Percentiles rank a stretch among this genome's conserved stretches.
Conservation (phyloP, 2,329 filamentous ascomycete genomes). For the Hypoxylon sp. region DNA sequence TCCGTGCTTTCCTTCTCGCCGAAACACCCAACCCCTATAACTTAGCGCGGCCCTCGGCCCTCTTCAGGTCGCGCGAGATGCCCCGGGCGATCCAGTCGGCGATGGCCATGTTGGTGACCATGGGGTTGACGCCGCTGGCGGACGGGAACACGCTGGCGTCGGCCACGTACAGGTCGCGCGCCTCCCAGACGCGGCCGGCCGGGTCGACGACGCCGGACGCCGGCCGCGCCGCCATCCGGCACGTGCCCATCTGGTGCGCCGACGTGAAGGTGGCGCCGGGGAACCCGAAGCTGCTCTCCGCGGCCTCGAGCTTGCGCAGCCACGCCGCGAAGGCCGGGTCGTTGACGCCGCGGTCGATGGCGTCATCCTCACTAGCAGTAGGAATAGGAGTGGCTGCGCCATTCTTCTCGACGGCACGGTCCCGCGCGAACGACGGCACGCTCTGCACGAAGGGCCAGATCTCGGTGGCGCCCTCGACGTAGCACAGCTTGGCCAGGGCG, state of each 20-base stretch:
- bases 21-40: conserved; percentile 11
- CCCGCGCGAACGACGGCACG: conserved; percentile 67
- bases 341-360: conserved; percentile 56
- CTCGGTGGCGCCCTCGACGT: conserved; percentile 80
- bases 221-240: conserved; percentile 69
- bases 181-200: conserved; percentile 70
- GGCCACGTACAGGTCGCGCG: conserved; percentile 70
- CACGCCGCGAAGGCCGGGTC: conserved; percentile 69
- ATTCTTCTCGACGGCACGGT: conserved; percentile 6
- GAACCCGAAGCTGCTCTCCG: conserved; percentile 59
- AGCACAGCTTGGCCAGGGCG: conserved; percentile 77
- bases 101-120: conserved; percentile 79
- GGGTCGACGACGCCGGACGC: conserved; percentile 65
- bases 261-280: conserved; percentile 65
- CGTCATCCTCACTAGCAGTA: conserved; percentile 27
- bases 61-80: conserved; percentile 57
- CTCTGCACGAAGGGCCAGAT: conserved; percentile 73
- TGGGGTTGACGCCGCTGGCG: conserved; percentile 82
- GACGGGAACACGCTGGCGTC: conserved; percentile 80
- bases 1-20: too few species aligned
- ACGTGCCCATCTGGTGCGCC: conserved; percentile 85
- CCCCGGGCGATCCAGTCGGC: conserved; percentile 70
- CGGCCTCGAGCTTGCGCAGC: conserved; percentile 58
- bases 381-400: background rate
- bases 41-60: conserved; percentile 10